Conservation (phyloP, 2,329 filamentous ascomycete genomes). For the Colletotrichum sp. region DNA sequence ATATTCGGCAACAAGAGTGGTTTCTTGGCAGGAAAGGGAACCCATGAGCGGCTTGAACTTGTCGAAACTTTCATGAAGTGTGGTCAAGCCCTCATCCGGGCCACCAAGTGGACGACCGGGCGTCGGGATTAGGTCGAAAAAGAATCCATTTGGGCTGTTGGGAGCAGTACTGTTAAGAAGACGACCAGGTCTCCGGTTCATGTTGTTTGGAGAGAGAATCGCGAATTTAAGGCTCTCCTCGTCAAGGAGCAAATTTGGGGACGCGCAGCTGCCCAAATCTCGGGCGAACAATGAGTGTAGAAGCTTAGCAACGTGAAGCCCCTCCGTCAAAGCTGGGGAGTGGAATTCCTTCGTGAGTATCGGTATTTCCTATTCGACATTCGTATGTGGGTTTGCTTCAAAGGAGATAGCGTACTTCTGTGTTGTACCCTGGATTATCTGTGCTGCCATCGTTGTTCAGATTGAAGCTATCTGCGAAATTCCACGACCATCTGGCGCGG, state of each 20-base stretch:
- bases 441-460: not conserved
- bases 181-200: not conserved
- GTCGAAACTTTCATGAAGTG: not conserved
- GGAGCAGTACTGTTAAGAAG: not conserved
- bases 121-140: not conserved
- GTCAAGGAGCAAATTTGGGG: not conserved
- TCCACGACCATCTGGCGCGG: not conserved
- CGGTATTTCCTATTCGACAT: too few species aligned
- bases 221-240: not conserved
- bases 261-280: not conserved
- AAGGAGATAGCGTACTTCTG: too few species aligned
- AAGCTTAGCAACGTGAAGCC: not conserved
- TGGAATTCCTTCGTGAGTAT: too few species aligned
- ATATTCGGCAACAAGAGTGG: not conserved
- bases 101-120: not conserved
- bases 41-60: not conserved
- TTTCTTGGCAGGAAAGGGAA: not conserved
- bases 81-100: not conserved
- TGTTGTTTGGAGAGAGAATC: not conserved
- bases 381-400: too few species aligned
- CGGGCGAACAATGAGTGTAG: not conserved
- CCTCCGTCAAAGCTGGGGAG: not conserved
- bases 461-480: not conserved
- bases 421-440: not conserved
- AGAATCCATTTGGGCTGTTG: not conserved